Conservation (phyloP, 176 grass and related monocot species). For the maize (Zea mays) region DNA sequence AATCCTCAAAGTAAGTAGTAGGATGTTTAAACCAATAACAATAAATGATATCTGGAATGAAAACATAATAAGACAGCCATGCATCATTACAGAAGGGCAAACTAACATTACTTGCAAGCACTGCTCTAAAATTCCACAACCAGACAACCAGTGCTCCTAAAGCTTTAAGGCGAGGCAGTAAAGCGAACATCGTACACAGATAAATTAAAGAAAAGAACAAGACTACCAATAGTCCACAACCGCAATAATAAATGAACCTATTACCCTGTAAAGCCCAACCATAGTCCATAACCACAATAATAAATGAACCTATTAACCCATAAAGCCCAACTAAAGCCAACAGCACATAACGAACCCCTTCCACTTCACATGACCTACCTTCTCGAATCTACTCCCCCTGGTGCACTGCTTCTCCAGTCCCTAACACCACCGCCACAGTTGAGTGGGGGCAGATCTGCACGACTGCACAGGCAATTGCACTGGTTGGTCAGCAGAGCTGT, state of each 20-base stretch:
- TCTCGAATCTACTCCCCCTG: not conserved
- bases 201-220: not conserved
- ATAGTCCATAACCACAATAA: not conserved
- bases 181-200: not conserved
- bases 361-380: not conserved
- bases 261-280: not conserved
- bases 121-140: slow-evolving; percentile 12
- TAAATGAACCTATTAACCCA: not conserved
- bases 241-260: not conserved
- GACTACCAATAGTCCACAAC: not conserved
- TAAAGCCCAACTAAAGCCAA: not conserved
- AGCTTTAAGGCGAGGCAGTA: not conserved
- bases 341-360: not conserved
- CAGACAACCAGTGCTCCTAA: not conserved
- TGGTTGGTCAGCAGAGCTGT: not conserved
- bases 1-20: not conserved
- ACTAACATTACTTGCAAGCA: slow-evolving; percentile 3
- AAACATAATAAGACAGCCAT: not conserved
- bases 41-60: slow-evolving; percentile 21
- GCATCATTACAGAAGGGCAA: slow-evolving; percentile 8
- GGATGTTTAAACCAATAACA: slow-evolving; percentile 14
- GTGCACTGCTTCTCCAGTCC: not conserved
- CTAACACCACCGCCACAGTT: not conserved
- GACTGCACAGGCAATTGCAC: not conserved
- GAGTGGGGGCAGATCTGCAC: not conserved